Base-by-base conservation (phyloP, 2,329 filamentous ascomycete genomes). In the Phialocephala subalpina region DNA sequence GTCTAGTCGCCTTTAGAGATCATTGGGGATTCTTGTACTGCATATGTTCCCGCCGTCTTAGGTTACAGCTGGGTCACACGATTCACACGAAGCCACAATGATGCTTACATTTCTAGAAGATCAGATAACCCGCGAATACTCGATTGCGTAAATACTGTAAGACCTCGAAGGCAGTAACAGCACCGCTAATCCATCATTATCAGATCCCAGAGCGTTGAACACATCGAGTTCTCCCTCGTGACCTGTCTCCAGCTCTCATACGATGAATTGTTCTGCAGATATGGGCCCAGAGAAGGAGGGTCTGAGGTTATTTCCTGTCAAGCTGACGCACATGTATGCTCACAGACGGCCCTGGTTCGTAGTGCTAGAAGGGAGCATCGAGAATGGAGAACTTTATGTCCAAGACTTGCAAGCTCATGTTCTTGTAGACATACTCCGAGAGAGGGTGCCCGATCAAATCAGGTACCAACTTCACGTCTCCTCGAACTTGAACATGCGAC, bases 381-480 rank as follows among this genome's bases (percentile, higher is more conserved):
- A 33, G 29, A n/a, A 42, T 42, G 5, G 40, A 18, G 40, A 42
- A 6, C 40, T 42, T 18, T 16, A 18, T n/a, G 8, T 42, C 14
- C 6, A 42, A 16, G 12, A 18, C 40, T 42, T 6, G n/a, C 16
- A 55, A 36, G 52, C 47, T 57, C 45, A 4, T 0, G 62, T 62
- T 38, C 58, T 27, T 49, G 63, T 40, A 56, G 52, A 65, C 38
- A 45, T 58, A 11, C 49, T 2, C 42, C 64, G 64, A 60, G 57
- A 63, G 25, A 16, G 52, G 18, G 27, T 25, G 61, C 27, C 62
- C 63, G 63, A 53, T 29, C 35, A 20, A 56, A n/a, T 57, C 63
- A 65, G 63, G 63, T 42, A 65, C 4, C 63, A 36, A 14, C 53
- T 38, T 33, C 4, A 16, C 8, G 18, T 16, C 7, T 42, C 14